Evolutionary conservation across 371 early-diverging fungal species (phyloP), one percentile per base, ranked within the genome.

Genomic region (Mucor lusitanicus): DNA sequence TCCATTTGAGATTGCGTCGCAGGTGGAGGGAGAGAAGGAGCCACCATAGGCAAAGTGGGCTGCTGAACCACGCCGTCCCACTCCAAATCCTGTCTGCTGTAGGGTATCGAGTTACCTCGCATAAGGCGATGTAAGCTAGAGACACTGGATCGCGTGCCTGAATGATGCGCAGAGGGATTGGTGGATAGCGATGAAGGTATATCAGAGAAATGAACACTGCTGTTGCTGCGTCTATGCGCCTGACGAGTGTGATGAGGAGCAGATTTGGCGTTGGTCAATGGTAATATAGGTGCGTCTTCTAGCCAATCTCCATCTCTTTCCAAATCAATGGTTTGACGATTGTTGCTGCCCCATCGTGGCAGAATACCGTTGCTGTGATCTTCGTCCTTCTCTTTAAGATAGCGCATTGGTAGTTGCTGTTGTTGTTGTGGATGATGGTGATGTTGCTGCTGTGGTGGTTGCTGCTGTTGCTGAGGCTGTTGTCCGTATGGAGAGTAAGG

Each of bases 51-150:
- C 7, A 63, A 27, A 12, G 74, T 59, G 23, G 63, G 61, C 25
- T 62, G 65, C 56, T 69, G 74, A 44, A 60, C 56, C 0, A 79
- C 71, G 30, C 83, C 83, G 50, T 83, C 83, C 80, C 80, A 83
- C 67, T 83, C 83, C n/a, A 83, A 33, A 68, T 83, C 83, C 40
- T 78, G 83, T 54, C 80, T 59, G 21, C 59, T 64, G 44, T 76
- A 71, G 3, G 68, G 68, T 15, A 71, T 61, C 53, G 72, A 56
- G 53, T 79, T 69, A 3, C 83, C 80, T 13, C 83, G 72, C 59
- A 80, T 73, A 0, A 78, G 66, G 37, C 83, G 70, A 70, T 83
- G 83, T 12, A 83, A 63, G 44, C 75, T 77, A 6, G 79, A 60
- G 17, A 75, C 70, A 44, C 74, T 72, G 0, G 69, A 63, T 46